These are phyloP conservation scores for Neonectria faginata DNA, from an alignment of 2,329 filamentous ascomycete species.

Conservation along the genomic window DNA sequence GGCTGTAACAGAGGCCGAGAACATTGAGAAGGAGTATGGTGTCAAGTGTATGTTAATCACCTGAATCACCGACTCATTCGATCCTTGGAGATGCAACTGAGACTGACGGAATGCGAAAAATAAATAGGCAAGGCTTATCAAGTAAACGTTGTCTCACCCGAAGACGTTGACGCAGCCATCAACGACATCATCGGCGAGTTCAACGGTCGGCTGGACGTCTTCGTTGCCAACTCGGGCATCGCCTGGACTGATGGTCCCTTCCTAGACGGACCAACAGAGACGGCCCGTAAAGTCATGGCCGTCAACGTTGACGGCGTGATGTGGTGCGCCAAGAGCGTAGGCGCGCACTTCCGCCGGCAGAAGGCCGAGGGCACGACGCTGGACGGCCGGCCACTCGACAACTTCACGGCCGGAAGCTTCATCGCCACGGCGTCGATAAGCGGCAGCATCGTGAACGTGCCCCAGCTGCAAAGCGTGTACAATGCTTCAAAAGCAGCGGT, in stretches of 20 bases:
- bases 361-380: constrained; percentile 73
- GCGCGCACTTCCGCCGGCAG: constrained; percentile 76
- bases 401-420: constrained; percentile 75
- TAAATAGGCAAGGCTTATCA: constrained; percentile 68
- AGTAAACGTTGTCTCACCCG: constrained; percentile 68
- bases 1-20: constrained; percentile 69
- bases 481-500: constrained; percentile 78
- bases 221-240: constrained; percentile 83
- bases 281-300: constrained; percentile 74
- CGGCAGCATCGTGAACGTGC: constrained; percentile 81
- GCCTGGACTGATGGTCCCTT: constrained; percentile 77
- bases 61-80: constrained; percentile 40
- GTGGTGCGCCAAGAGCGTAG: constrained; percentile 80
- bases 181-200: constrained; percentile 71
- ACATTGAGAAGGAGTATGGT: constrained; percentile 73
- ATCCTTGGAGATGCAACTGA: not conserved
- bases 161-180: constrained; percentile 64
- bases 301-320: constrained; percentile 83
- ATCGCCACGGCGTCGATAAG: constrained; percentile 84
- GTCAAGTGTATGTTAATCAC: constrained; percentile 70
- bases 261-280: constrained; percentile 72
- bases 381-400: constrained; percentile 70
- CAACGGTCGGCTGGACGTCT: constrained; percentile 79
- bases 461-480: constrained; percentile 79
- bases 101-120: constrained; percentile 17